phyloP scores from a whole-genome alignment of 2,329 filamentous ascomycete species.

The Diaporthe sp. region DNA sequence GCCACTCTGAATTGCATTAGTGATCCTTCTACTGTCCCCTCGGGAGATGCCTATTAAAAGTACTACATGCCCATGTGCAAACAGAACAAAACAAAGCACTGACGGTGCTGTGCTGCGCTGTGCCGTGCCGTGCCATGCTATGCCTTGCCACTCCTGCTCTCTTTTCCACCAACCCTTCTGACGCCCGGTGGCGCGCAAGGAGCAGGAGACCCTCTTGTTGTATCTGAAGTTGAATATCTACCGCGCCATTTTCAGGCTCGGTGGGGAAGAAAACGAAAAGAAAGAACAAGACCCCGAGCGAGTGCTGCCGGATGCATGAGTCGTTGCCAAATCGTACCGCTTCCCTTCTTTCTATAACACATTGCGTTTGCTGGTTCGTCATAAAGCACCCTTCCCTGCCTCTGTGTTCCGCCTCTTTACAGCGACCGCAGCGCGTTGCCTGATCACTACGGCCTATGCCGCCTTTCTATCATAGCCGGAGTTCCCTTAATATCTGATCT shows the following conservation, averaged over 20 bases:
- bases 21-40: conserved; percentile 26
- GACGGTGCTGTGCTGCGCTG: not conserved
- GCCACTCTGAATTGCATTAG: conserved; percentile 25
- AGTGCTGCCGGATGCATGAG: conserved; percentile 26
- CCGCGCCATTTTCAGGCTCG: not conserved
- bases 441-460: not conserved
- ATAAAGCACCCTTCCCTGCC: not conserved
- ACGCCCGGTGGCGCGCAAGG: conserved; percentile 3
- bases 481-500: conserved; percentile 89
- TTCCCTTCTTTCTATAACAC: conserved; percentile 28
- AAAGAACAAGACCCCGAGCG: conserved; percentile 1
- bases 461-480: conserved; percentile 73
- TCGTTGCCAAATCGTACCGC: conserved; percentile 32
- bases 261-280: conserved; percentile 13
- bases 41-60: conserved; percentile 39
- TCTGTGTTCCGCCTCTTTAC: conserved; percentile 3
- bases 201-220: conserved; percentile 15
- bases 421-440: conserved; percentile 1
- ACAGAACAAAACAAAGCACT: not conserved
- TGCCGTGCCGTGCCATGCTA: not conserved
- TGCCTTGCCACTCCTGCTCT: conserved; percentile 20
- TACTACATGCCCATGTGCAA: conserved; percentile 39
- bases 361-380: conserved; percentile 29
- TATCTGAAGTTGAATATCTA: conserved; percentile 4
- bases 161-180: conserved; percentile 1